Base-by-base conservation (phyloP, 108 stramenopile genomes). In the Schizochytrium sp. region DNA sequence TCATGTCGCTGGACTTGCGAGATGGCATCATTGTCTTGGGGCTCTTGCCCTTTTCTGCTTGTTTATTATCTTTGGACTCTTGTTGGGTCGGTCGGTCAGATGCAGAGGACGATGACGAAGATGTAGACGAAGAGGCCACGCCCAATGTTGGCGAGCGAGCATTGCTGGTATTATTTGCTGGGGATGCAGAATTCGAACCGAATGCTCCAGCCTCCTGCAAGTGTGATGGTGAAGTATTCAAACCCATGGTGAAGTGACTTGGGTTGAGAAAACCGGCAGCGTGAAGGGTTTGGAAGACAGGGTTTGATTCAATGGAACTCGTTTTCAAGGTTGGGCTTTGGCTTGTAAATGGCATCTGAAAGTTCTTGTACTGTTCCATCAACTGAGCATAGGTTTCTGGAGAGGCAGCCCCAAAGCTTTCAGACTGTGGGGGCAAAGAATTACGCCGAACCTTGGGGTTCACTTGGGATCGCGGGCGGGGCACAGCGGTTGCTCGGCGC, bases 361-460 rank as follows among this genome's bases (percentile, higher is more conserved):
- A 17, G 57, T 58, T 58, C 57, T 17, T 10, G 57, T 58, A 58
- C 13, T 10, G 13, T 15, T 58, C 57, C 57, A 58, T 58, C 10
- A 58, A 17, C 57, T 10, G 13, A 15, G 57, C 57, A 7, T 28
- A 44, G 64, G 1, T 12, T 10, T 69, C 40, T 38, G 8, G 12
- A 38, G 40, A 44, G 5, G 12, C 5, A 44, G 12, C 8, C 42
- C 8, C 28, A 44, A 28, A 7, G 64, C 64, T 15, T 7, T 69
- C 64, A 44, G 28, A 38, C 64, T 69, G 64, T 8, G 64, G 64
- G 19, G 64, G 64, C 3, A 15, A 10, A 7, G 64, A 13, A 15
- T 69, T 69, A 44, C 64, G 64, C 42, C 64, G 64, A 7, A 7
- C 64, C 64, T 69, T 69, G 64, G 64, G 42, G 64, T 7, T 69